phyloP scores from a whole-genome alignment of 2,329 filamentous ascomycete genomes.

The Cryphonectria radicalis region DNA sequence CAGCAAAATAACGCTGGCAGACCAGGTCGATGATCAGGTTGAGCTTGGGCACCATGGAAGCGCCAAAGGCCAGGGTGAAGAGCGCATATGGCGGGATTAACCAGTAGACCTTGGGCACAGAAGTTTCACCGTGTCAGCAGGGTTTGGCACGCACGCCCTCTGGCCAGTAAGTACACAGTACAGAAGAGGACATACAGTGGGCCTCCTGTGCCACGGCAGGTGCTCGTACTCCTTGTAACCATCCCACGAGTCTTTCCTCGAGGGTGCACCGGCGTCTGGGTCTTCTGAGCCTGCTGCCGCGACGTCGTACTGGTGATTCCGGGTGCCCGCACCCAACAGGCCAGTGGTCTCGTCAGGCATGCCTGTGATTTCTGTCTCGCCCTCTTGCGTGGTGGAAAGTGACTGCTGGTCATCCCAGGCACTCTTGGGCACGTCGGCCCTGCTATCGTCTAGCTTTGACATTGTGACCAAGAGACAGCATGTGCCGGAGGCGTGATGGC shows the following conservation, averaged over 20 bases:
- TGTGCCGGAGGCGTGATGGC: too few relatives aligned
- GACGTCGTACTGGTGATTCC: constrained; percentile 29
- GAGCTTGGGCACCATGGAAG: constrained; percentile 81
- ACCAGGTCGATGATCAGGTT: constrained; percentile 85
- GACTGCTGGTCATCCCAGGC: constrained; percentile 17
- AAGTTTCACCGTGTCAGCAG: constrained; percentile 34
- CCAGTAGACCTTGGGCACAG: constrained; percentile 72
- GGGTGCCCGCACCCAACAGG: constrained; percentile 42
- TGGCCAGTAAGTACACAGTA: not conserved
- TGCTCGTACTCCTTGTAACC: constrained; percentile 62
- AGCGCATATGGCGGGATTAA: constrained; percentile 79
- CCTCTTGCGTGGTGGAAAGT: constrained; percentile 20
- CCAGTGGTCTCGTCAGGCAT: constrained; percentile 42
- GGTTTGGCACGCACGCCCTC: too few relatives aligned
- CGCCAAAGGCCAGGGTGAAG: constrained; percentile 85
- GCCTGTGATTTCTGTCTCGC: constrained; percentile 14
- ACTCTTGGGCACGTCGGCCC: constrained; percentile 8
- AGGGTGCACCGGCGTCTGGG: constrained; percentile 19
- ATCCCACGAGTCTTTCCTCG: constrained; percentile 47
- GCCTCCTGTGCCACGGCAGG: constrained; percentile 65
- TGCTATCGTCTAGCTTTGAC: not conserved
- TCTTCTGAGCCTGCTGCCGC: constrained; percentile 30
- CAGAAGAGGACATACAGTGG: constrained; percentile 59
- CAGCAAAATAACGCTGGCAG: constrained; percentile 80
- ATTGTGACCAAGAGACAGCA: not conserved